These are phyloP conservation scores for Bremia lactucae DNA, from an alignment of 352 stramenopile species.

Conservation along the genomic window DNA sequence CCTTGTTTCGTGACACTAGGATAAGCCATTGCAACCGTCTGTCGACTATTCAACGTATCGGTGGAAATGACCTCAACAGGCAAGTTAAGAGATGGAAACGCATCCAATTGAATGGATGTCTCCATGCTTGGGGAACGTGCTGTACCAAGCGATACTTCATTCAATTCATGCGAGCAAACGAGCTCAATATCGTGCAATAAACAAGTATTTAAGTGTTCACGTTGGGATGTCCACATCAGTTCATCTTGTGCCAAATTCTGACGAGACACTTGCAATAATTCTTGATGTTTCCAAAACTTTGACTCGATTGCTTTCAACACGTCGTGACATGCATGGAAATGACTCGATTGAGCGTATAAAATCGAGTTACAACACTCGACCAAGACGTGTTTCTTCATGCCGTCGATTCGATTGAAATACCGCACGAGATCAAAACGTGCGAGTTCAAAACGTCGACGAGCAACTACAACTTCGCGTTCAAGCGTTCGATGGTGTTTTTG, in stretches of 20 bases:
- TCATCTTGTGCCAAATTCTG: conserved; percentile 69
- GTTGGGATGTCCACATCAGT: conserved; percentile 59
- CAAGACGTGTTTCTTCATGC: conserved; percentile 77
- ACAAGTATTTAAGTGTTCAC: conserved; percentile 44
- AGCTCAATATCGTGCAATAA: conserved; percentile 44
- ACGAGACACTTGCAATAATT: conserved; percentile 50
- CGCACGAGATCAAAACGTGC: conserved; percentile 79
- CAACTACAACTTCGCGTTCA: conserved; percentile 54
- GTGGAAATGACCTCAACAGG: conserved; percentile 69
- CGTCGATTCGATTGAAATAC: conserved; percentile 74
- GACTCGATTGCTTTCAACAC: conserved; percentile 71
- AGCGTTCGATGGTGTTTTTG: conserved; percentile 38
- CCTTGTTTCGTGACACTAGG: conserved; percentile 59
- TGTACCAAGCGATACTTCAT: conserved; percentile 10
- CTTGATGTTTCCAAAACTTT: conserved; percentile 50
- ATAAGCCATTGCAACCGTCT: conserved; percentile 17
- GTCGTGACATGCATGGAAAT: conserved; percentile 76
- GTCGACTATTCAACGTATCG: conserved; percentile 49
- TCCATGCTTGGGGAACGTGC: conserved; percentile 8
- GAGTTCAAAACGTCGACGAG: conserved; percentile 63
- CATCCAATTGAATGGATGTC: conserved; percentile 9
- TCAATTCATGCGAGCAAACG: conserved; percentile 9
- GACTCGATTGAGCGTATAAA: conserved; percentile 64
- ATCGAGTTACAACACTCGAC: conserved; percentile 81
- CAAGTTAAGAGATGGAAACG: conserved; percentile 40